Percentiles rank a stretch among this genome's conserved stretches.
Evolutionary conservation across 257 asterid genomes (phyloP).

Genomic region (Fraxinus cuspidata): DNA sequence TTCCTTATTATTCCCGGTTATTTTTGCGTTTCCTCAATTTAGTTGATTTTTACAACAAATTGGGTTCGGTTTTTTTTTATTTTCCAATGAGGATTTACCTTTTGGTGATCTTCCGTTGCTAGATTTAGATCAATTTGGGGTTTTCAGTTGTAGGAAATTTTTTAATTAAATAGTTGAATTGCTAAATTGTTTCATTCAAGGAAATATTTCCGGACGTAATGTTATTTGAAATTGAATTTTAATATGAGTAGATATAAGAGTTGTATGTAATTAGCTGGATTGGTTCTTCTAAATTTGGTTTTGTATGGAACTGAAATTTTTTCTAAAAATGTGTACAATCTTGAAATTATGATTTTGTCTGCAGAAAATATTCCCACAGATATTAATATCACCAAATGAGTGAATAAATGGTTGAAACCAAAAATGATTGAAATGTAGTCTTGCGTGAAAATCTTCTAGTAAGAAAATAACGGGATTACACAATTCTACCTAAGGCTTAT

Average conservation of each 20-base stretch:
- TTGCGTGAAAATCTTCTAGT: background rate
- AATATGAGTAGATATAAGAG: background rate
- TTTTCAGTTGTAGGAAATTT: background rate
- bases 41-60: constrained; percentile 1
- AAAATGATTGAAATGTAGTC: background rate
- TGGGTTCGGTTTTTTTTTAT: background rate
- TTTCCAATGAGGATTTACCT: background rate
- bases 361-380: background rate
- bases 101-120: constrained; percentile 11
- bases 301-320: background rate
- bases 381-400: background rate
- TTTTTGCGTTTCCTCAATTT: background rate
- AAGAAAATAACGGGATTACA: background rate
- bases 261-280: background rate
- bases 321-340: background rate
- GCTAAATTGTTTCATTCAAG: constrained; percentile 4
- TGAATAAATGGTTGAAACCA: background rate
- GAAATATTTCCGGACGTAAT: background rate
- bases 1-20: background rate
- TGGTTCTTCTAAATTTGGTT: background rate
- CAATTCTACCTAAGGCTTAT: background rate
- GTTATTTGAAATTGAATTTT: background rate
- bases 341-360: background rate
- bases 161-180: constrained; percentile 2
- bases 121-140: constrained; percentile 13